phyloP scores from a whole-genome alignment of 352 stramenopile species.

The Globisporangium mamillatum region DNA sequence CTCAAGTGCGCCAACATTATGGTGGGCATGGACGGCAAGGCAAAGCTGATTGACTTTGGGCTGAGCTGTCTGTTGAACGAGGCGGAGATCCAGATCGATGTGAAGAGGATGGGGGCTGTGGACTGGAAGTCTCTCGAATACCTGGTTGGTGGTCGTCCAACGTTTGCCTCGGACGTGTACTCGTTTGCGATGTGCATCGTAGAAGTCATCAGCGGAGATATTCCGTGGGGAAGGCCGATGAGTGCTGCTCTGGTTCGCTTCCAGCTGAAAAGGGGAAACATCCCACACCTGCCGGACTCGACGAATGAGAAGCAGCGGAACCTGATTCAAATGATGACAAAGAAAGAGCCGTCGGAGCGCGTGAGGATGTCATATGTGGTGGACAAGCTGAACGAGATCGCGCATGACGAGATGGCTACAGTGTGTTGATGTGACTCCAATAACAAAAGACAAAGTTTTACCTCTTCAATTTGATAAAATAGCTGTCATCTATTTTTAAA shows the following conservation, averaged over 20 bases:
- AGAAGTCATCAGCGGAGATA: not conserved
- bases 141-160: not conserved
- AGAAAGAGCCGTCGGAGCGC: not conserved
- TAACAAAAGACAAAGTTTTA: not conserved
- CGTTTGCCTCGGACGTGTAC: not conserved
- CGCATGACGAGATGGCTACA: not conserved
- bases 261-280: not conserved
- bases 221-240: not conserved
- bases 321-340: not conserved
- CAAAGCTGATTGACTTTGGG: too few relatives aligned
- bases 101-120: not conserved
- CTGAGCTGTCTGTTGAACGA: too few relatives aligned
- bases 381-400: not conserved
- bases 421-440: too few relatives aligned
- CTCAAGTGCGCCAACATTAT: not conserved
- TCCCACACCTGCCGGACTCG: not conserved
- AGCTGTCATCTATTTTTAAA: not conserved
- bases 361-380: not conserved
- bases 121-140: not conserved
- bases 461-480: not conserved
- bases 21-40: not conserved
- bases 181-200: constrained; percentile 7
- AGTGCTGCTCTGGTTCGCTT: not conserved
- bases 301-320: not conserved
- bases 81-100: not conserved